Conservation (phyloP, 441 rosid species). For the Manihot esculenta region DNA sequence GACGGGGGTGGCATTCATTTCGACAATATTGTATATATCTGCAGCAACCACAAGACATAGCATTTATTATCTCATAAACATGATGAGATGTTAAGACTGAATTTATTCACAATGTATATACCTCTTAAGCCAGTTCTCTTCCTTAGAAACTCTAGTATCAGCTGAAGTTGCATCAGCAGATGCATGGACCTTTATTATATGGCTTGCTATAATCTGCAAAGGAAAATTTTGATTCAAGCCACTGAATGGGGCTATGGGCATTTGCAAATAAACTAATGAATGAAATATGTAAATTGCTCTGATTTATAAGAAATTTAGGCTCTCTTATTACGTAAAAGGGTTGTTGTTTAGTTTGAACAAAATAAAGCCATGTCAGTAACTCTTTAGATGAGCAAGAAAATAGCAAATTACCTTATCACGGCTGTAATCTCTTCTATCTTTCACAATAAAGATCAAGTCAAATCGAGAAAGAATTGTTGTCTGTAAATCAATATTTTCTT, state of each 20-base stretch:
- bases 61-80: slow-evolving; percentile 24
- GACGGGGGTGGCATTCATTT: slow-evolving; percentile 78
- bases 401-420: slow-evolving; percentile 72
- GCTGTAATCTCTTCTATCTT: slow-evolving; percentile 76
- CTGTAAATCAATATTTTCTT: slow-evolving; percentile 96
- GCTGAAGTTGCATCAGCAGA: slow-evolving; percentile 63
- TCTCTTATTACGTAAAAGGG: background rate
- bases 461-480: slow-evolving; percentile 96
- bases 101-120: slow-evolving; percentile 25
- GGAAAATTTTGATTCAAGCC: slow-evolving; percentile 18
- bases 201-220: slow-evolving; percentile 85
- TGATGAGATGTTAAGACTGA: background rate
- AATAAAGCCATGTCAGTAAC: background rate
- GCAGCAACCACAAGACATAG: slow-evolving; percentile 23
- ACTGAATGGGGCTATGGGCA: background rate
- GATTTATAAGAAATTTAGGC: background rate
- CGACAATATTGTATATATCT: slow-evolving; percentile 89
- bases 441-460: slow-evolving; percentile 93
- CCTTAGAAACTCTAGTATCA: slow-evolving; percentile 57
- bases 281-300: background rate
- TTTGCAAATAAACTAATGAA: slow-evolving; percentile 10
- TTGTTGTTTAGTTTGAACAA: background rate
- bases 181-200: slow-evolving; percentile 91
- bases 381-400: background rate
- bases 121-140: slow-evolving; percentile 97